Evolutionary conservation across 2,329 filamentous ascomycete genomes (phyloP).

Genomic region (Ophiostoma angusticollis): DNA sequence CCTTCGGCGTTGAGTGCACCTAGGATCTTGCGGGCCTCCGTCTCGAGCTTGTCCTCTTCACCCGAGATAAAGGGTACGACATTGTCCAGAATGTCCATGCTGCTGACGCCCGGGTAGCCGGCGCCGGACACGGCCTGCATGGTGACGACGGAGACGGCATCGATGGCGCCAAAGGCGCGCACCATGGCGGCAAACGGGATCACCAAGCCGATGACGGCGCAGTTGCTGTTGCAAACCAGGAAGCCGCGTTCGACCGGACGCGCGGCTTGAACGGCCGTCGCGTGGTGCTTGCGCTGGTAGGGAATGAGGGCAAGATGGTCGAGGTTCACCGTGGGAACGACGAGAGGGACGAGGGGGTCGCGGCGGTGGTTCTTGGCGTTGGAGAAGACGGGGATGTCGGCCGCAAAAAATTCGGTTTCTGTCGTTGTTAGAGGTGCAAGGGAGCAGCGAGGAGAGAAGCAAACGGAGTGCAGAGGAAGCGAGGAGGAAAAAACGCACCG

Average conservation of each 20-base stretch:
- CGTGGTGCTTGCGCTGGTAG: slow-evolving; percentile 66
- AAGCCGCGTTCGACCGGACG: slow-evolving; percentile 61
- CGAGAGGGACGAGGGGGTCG: slow-evolving; percentile 78
- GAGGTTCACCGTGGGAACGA: slow-evolving; percentile 92
- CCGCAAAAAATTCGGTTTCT: slow-evolving; percentile 86
- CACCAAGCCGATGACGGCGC: slow-evolving; percentile 89
- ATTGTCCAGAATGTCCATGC: slow-evolving; percentile 94
- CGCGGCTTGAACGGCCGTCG: slow-evolving; percentile 16
- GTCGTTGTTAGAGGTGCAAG: too few species aligned
- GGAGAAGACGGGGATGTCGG: slow-evolving; percentile 84
- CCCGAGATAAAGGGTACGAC: slow-evolving; percentile 87
- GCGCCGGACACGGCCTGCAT: slow-evolving; percentile 91
- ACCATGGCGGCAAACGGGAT: slow-evolving; percentile 89
- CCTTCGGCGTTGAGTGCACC: slow-evolving; percentile 58
- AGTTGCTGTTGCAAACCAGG: slow-evolving; percentile 96
- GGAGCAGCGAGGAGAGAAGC: not conserved
- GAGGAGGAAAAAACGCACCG: slow-evolving; percentile 41
- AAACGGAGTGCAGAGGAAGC: not conserved
- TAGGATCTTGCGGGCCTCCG: slow-evolving; percentile 89
- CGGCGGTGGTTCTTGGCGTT: slow-evolving; percentile 97
- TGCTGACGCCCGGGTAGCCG: slow-evolving; percentile 78
- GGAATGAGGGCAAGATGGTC: slow-evolving; percentile 75
- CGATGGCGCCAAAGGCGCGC: slow-evolving; percentile 71
- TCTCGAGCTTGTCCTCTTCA: slow-evolving; percentile 93
- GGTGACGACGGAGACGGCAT: slow-evolving; percentile 66